Evolutionary conservation across 768 basidiomycete species (phyloP).

Genomic region (Russula earlei): DNA sequence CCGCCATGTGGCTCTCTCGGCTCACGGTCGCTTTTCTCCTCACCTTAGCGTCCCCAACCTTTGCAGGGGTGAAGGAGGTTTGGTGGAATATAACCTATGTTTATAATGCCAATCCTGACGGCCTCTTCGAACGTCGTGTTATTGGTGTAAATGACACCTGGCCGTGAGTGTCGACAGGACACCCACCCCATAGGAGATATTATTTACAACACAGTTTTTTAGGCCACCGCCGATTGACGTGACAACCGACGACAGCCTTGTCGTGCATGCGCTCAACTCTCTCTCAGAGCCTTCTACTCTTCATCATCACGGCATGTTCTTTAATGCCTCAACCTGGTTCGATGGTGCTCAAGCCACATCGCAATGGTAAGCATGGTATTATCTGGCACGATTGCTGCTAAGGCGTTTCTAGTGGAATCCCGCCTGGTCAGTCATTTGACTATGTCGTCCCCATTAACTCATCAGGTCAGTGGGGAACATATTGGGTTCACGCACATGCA

Average conservation of each 20-base stretch:
- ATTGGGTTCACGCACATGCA: constrained; percentile 71
- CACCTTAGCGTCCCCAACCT: constrained; percentile 30
- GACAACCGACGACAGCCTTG: constrained; percentile 56
- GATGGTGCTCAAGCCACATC: constrained; percentile 79
- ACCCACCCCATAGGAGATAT: too few species aligned
- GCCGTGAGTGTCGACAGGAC: constrained; percentile 53
- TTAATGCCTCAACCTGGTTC: constrained; percentile 79
- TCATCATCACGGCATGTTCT: constrained; percentile 95
- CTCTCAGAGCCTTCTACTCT: constrained; percentile 58
- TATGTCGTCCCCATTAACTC: constrained; percentile 65
- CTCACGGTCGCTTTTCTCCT: constrained; percentile 25
- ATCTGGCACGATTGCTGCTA: neutral
- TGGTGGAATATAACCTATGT: constrained; percentile 94
- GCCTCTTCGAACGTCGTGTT: constrained; percentile 61
- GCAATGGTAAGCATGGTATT: constrained; percentile 55
- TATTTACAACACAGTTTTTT: neutral
- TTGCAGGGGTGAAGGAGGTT: constrained; percentile 59
- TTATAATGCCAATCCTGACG: constrained; percentile 73
- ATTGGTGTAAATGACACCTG: constrained; percentile 88
- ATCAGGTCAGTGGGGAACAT: constrained; percentile 69
- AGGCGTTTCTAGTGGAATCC: constrained; percentile 51
- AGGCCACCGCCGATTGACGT: constrained; percentile 81
- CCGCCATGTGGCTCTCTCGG: constrained; percentile 9
- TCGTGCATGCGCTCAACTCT: constrained; percentile 70
- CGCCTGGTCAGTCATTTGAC: constrained; percentile 57